Conservation (phyloP, 106 monocot species). For the Dendrobium catenatum region DNA sequence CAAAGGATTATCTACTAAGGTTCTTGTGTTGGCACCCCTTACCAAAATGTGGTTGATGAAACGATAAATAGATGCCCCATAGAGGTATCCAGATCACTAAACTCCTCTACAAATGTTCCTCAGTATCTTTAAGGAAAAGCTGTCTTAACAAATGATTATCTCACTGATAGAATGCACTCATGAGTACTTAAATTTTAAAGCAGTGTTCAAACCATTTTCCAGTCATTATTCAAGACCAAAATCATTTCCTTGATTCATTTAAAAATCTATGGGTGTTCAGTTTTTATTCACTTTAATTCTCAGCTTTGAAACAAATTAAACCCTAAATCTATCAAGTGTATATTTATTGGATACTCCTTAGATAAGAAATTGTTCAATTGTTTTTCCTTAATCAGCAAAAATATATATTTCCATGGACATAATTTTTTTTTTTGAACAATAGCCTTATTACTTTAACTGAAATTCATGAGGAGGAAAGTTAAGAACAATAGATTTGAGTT, state of each 20-base stretch:
- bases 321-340: background rate
- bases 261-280: too few species aligned
- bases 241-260: too few species aligned
- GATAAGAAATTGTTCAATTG: background rate
- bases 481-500: background rate
- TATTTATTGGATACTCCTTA: background rate
- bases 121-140: background rate
- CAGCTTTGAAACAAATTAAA: background rate
- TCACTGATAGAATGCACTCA: background rate
- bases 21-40: background rate
- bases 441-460: background rate
- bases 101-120: background rate
- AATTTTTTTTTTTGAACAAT: background rate
- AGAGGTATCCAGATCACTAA: background rate
- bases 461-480: background rate
- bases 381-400: background rate
- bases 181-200: slow-evolving; percentile 3
- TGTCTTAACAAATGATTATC: background rate
- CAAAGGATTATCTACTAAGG: background rate
- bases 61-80: background rate
- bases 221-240: background rate
- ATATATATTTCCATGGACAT: background rate
- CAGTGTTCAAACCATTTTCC: background rate
- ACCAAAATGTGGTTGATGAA: background rate
- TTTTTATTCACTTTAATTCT: background rate